Evolutionary conservation across 2,329 filamentous ascomycete species (phyloP).

Genomic region (Nothophoma quercina): DNA sequence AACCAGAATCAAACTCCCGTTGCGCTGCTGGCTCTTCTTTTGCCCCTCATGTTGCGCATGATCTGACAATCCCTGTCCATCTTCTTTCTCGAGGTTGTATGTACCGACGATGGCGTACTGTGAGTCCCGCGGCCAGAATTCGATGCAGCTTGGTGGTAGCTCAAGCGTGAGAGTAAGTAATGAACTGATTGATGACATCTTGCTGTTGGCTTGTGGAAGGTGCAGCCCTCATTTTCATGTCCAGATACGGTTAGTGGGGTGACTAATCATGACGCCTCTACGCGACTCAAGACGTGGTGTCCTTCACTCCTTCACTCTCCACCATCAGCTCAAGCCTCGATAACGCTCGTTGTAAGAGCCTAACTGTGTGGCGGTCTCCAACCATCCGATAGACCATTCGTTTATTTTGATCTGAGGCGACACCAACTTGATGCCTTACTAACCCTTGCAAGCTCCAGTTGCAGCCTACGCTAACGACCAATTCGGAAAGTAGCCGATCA

Average conservation of each 20-base stretch:
- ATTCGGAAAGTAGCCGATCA: conserved; percentile 24
- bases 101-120: conserved; percentile 82
- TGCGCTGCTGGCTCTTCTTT: conserved; percentile 66
- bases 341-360: neutral
- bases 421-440: conserved; percentile 40
- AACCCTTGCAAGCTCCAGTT: conserved; percentile 32
- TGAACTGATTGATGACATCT: conserved; percentile 51
- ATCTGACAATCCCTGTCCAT: conserved; percentile 36
- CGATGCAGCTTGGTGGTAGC: conserved; percentile 78
- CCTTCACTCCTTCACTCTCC: neutral
- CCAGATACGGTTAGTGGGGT: conserved; percentile 28
- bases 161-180: conserved; percentile 64
- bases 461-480: conserved; percentile 43
- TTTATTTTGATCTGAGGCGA: conserved; percentile 6
- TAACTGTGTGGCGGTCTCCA: neutral
- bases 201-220: conserved; percentile 12
- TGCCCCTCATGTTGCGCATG: conserved; percentile 27
- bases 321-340: neutral
- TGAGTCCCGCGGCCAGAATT: conserved; percentile 70
- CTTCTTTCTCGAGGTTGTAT: conserved; percentile 72
- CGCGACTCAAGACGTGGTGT: neutral
- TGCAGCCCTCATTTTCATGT: conserved; percentile 10
- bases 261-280: conserved; percentile 21
- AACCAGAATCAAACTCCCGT: conserved; percentile 77
- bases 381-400: neutral